phyloP scores from a whole-genome alignment of 441 rosid genomes.

The Bocquillonia castaneifolia region DNA sequence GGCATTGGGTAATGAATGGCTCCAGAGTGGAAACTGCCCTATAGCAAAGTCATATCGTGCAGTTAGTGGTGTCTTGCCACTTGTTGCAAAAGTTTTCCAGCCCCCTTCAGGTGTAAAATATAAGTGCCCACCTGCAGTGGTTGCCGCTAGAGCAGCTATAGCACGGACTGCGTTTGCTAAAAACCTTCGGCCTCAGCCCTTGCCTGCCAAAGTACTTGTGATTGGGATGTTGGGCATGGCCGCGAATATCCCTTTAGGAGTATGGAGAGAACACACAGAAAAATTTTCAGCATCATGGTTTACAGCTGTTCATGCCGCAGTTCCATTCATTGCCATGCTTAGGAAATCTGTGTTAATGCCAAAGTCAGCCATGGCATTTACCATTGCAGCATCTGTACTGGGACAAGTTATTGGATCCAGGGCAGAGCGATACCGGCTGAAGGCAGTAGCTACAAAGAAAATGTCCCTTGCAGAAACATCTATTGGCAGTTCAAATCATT shows the following conservation, averaged over 20 bases:
- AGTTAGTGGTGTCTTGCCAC: constrained; percentile 62
- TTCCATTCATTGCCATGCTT: constrained; percentile 80
- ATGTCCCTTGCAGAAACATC: constrained; percentile 25
- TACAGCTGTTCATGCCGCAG: constrained; percentile 75
- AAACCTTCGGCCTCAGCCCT: constrained; percentile 74
- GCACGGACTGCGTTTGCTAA: constrained; percentile 64
- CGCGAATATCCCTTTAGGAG: constrained; percentile 69
- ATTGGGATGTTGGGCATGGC: constrained; percentile 88
- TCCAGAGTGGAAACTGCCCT: constrained; percentile 73
- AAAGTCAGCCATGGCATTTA: constrained; percentile 78
- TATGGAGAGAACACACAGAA: constrained; percentile 74
- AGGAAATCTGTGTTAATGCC: constrained; percentile 85
- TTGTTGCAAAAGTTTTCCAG: constrained; percentile 58
- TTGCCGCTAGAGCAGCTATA: constrained; percentile 81
- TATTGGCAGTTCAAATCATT: constrained; percentile 20
- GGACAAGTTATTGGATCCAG: constrained; percentile 87
- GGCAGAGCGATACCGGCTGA: constrained; percentile 70
- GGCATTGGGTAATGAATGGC: constrained; percentile 64
- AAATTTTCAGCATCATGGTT: constrained; percentile 80
- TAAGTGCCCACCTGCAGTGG: constrained; percentile 70
- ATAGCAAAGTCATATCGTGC: constrained; percentile 78
- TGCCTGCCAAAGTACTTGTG: constrained; percentile 66
- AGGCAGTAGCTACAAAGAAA: constrained; percentile 37
- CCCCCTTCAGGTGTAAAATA: constrained; percentile 60
- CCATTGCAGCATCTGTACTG: constrained; percentile 68